Conservation (phyloP, 2,329 filamentous ascomycete species). For the Cordyceps farinosa region DNA sequence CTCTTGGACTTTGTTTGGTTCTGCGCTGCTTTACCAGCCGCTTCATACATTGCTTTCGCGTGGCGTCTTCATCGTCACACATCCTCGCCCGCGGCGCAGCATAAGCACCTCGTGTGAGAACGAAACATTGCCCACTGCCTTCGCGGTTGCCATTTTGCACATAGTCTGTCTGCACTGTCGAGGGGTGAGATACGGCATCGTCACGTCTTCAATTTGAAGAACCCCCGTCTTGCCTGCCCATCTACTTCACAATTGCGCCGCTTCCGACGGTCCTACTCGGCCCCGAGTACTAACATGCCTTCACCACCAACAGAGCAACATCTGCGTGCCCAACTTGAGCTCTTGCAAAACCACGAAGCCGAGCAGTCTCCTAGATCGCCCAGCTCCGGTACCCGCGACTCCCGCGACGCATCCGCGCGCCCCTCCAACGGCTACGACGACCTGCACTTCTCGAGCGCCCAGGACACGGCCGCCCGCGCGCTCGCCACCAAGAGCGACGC, state of each 20-base stretch:
- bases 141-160: background rate
- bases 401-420: constrained; percentile 22
- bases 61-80: background rate
- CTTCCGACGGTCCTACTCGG: background rate
- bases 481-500: constrained; percentile 34
- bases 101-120: background rate
- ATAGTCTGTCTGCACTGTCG: background rate
- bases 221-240: background rate
- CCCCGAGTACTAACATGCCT: constrained; percentile 14
- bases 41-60: background rate
- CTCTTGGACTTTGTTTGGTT: constrained; percentile 5
- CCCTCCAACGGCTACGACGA: constrained; percentile 47
- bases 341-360: constrained; percentile 39
- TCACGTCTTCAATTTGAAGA: too few species aligned
- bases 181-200: background rate
- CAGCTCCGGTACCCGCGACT: constrained; percentile 11
- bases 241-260: background rate
- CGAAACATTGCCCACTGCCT: background rate
- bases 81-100: background rate
- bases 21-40: constrained; percentile 3
- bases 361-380: constrained; percentile 24
- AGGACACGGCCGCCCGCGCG: constrained; percentile 32
- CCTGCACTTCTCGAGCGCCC: constrained; percentile 30
- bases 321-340: constrained; percentile 42
- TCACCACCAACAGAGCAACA: constrained; percentile 36